Evolutionary conservation across 2,329 filamentous ascomycete species (phyloP).

Genomic region (Paracorniculantispora psalliotae): DNA sequence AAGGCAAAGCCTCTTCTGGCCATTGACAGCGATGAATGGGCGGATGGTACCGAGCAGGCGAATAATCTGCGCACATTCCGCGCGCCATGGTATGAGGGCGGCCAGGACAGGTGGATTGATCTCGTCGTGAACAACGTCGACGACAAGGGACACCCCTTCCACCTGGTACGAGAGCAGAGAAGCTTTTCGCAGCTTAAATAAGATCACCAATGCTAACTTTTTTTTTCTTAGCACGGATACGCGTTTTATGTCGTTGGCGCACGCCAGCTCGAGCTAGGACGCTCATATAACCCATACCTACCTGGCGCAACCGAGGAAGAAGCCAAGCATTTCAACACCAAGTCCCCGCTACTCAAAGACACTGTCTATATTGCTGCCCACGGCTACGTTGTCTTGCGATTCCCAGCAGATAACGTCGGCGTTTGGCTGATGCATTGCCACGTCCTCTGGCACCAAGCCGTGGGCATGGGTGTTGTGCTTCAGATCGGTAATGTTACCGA

Average conservation of each 20-base stretch:
- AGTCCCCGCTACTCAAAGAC: conserved; percentile 29
- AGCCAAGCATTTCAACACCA: neutral
- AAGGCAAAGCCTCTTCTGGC: conserved; percentile 16
- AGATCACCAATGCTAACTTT: neutral
- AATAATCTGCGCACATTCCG: conserved; percentile 14
- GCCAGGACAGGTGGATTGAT: conserved; percentile 37
- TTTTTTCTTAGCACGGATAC: conserved; percentile 17
- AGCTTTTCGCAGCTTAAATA: neutral
- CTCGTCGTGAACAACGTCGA: conserved; percentile 47
- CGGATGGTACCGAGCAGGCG: conserved; percentile 14
- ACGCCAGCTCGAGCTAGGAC: conserved; percentile 2
- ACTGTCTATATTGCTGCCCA: conserved; percentile 29
- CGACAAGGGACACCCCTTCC: conserved; percentile 45
- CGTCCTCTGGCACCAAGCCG: conserved; percentile 32
- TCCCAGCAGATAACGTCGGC: conserved; percentile 31
- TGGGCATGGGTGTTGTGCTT: conserved; percentile 36
- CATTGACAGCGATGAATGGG: conserved; percentile 15
- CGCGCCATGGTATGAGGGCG: conserved; percentile 17
- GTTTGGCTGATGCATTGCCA: conserved; percentile 36
- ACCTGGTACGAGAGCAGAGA: conserved; percentile 32
- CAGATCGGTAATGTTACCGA: conserved; percentile 13
- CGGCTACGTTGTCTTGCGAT: conserved; percentile 32
- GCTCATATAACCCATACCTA: conserved; percentile 12
- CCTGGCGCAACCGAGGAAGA: neutral
- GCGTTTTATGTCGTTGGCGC: conserved; percentile 15